Evolutionary conservation across 2,329 filamentous ascomycete genomes (phyloP).

Genomic region (Monosporascus sp.): DNA sequence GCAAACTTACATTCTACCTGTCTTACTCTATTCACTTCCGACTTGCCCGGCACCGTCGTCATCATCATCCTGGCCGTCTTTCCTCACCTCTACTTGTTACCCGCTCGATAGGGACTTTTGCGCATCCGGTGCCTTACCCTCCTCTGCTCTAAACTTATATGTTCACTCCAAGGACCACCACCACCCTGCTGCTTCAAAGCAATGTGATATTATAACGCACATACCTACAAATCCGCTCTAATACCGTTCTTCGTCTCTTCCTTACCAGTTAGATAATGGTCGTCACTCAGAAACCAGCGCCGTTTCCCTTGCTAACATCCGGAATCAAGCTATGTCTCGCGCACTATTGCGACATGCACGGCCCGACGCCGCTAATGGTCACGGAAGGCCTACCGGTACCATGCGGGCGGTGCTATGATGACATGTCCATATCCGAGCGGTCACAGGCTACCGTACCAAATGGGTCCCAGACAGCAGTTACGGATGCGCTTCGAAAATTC

Average conservation of each 20-base stretch:
- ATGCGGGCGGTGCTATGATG: conserved; percentile 55
- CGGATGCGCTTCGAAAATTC: conserved; percentile 44
- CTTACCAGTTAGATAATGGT: conserved; percentile 14
- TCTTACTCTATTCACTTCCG: background rate
- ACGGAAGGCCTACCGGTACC: conserved; percentile 60
- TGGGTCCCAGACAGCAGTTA: conserved; percentile 34
- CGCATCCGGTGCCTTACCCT: background rate
- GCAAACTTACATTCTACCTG: background rate
- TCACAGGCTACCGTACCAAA: conserved; percentile 35
- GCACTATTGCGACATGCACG: conserved; percentile 67
- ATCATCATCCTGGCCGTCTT: background rate
- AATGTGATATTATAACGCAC: background rate
- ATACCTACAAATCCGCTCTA: background rate
- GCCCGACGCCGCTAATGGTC: conserved; percentile 64
- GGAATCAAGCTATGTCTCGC: conserved; percentile 60
- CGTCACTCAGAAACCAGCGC: conserved; percentile 13
- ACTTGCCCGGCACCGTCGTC: background rate
- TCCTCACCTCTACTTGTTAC: background rate
- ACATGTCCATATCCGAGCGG: conserved; percentile 29
- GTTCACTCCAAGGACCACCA: background rate
- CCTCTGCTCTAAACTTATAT: background rate
- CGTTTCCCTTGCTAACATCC: conserved; percentile 32
- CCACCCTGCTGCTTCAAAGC: background rate
- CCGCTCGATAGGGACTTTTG: background rate
- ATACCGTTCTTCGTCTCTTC: background rate